Conservation (phyloP, 805 yeast genomes). For the Candida loeiensis region DNA sequence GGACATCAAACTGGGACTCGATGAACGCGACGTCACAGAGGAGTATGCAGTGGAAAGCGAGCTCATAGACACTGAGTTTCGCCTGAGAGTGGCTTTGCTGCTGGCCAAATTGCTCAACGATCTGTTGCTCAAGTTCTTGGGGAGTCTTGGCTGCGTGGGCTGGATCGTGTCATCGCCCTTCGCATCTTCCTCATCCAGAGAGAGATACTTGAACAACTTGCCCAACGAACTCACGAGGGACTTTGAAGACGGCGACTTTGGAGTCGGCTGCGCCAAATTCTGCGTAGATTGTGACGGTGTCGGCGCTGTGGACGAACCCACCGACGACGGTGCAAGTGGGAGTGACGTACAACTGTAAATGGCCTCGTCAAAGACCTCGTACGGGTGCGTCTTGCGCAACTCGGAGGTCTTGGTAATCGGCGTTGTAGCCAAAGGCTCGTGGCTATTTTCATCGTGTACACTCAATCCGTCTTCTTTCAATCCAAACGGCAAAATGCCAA, state of each 20-base stretch:
- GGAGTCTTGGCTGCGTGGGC: conserved; percentile 1
- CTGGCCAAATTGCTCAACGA: conserved; percentile 7
- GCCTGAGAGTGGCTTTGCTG: conserved; percentile 10
- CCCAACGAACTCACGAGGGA: conserved; percentile 34
- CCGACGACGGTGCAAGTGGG: conserved; percentile 15
- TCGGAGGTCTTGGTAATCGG: conserved; percentile 26
- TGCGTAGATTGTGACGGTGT: conserved; percentile 4
- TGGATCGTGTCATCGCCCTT: conserved; percentile 8
- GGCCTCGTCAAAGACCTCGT: conserved; percentile 65
- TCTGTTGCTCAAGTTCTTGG: conserved; percentile 7
- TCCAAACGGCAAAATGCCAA: conserved; percentile 40
- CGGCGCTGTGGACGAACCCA: conserved; percentile 2
- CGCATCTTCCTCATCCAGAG: conserved; percentile 25
- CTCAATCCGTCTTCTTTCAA: conserved; percentile 20
- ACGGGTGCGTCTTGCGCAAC: conserved; percentile 52
- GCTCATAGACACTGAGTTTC: conserved; percentile 34
- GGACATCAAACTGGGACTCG: conserved; percentile 39
- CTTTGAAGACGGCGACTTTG: conserved; percentile 8
- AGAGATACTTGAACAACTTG: conserved; percentile 33
- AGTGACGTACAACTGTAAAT: conserved; percentile 40
- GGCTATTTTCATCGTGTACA: conserved; percentile 8
- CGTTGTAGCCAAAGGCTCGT: conserved; percentile 12
- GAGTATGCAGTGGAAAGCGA: conserved; percentile 35
- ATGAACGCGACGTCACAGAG: conserved; percentile 28
- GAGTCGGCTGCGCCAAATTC: conserved; percentile 3